Evolutionary conservation across 345 rosid genomes (phyloP), one percentile per base, ranked within the genome.

Genomic region (Erucastrum elatum): DNA sequence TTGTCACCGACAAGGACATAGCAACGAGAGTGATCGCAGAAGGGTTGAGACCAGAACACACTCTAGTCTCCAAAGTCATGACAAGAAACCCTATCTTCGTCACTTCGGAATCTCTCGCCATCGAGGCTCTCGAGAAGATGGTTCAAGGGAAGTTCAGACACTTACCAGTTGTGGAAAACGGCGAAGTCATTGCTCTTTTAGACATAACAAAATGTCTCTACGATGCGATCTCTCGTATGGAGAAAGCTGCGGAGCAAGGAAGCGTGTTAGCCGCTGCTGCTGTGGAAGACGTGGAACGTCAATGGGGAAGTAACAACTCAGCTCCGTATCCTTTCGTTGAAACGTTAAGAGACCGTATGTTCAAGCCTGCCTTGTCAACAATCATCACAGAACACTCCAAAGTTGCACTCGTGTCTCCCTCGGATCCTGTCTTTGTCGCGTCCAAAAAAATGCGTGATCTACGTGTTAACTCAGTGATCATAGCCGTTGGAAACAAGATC

Each of bases 111-210:
- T 80, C 99, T 1, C 85, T 91, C 49, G 99, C 99, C 72, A 91
- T 93, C 46, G 98, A 93, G 64, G 99, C 99, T 64, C 97, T 95
- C 61, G 96, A 91, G 81, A 93, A 91, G 84, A 95, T 95, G 99
- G 91, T 93, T 31, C 99, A 91, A 58, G 98, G 99, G 5, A 95
- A 90, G 70, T 95, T 95, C 69, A 86, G 97, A 82, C 98, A 95
- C 49, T 96, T 95, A 60, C 98, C 98, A 8, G 99, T 95, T 59
- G 99, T 95, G 10, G 97, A 95, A 77, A 93, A 89, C 72, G 99
- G 98, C 25, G 99, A 95, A 87, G 99, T 95, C 66, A 95, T 91
- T 78, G 99, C 99, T 9, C 27, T 95, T 64, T 80, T 95, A 77
- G 99, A 95, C 82, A 95, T 95, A 29, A 89, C 98, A 8, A 95